Evolutionary conservation across 1,139 yeast species (phyloP).

Genomic region (Protomyces lactucae-debilis): DNA sequence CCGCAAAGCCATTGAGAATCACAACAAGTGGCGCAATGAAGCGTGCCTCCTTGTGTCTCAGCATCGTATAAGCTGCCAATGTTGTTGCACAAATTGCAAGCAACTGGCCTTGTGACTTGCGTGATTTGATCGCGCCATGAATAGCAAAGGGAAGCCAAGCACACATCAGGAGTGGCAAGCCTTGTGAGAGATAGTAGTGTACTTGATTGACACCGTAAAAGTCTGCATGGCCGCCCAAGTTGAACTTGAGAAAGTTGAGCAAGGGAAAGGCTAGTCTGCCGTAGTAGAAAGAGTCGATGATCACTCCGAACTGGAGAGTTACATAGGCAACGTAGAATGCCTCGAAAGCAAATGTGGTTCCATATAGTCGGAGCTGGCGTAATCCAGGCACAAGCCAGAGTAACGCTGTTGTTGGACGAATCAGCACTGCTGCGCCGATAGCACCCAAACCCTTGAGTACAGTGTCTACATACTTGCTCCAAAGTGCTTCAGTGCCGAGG

Average conservation of each 20-base stretch:
- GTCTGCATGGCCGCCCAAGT: constrained; percentile 64
- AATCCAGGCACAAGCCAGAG: constrained; percentile 53
- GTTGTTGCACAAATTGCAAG: constrained; percentile 44
- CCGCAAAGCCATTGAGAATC: constrained; percentile 48
- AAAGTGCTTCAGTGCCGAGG: constrained; percentile 26
- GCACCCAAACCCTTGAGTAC: constrained; percentile 9
- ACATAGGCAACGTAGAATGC: constrained; percentile 30
- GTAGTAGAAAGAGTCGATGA: constrained; percentile 60
- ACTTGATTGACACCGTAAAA: constrained; percentile 84
- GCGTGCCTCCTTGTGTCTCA: constrained; percentile 84
- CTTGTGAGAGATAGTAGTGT: constrained; percentile 81
- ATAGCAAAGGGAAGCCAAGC: constrained; percentile 60
- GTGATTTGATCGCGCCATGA: constrained; percentile 40
- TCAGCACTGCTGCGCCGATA: constrained; percentile 51
- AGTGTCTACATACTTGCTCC: constrained; percentile 25
- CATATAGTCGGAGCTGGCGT: not conserved
- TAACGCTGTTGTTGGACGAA: constrained; percentile 77
- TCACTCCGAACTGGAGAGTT: constrained; percentile 48
- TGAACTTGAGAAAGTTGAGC: constrained; percentile 66
- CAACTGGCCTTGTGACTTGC: constrained; percentile 35
- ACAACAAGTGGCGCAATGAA: constrained; percentile 88
- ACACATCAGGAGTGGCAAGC: constrained; percentile 68
- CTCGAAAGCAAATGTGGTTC: constrained; percentile 15
- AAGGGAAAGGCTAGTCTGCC: constrained; percentile 57
- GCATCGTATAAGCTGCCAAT: constrained; percentile 53